Percentiles rank a stretch among this genome's conserved stretches.
phyloP scores from a whole-genome alignment of 139 green algal species.

The Raphidocelis subcapitata region DNA sequence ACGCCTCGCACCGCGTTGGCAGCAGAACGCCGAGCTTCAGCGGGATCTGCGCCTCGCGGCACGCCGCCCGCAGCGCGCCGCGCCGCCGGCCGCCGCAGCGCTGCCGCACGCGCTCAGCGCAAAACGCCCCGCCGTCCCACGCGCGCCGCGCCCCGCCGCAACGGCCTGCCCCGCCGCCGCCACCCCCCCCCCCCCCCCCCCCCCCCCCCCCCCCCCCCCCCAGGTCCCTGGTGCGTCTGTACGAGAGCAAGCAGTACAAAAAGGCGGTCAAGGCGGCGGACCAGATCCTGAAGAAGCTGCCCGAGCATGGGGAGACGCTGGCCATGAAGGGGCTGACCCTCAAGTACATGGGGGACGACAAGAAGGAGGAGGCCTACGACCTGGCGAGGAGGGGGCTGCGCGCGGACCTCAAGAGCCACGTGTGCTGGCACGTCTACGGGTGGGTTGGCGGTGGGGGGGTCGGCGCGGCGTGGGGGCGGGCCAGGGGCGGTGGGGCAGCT shows the following conservation, averaged over 20 bases:
- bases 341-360: slow-evolving; percentile 79
- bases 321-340: slow-evolving; percentile 96
- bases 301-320: slow-evolving; percentile 96
- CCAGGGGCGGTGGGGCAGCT: too few relatives aligned
- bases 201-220: too few relatives aligned
- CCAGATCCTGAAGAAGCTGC: slow-evolving; percentile 93
- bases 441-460: slow-evolving; percentile 31
- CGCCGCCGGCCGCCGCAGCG: too few relatives aligned
- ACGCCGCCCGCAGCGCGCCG: too few relatives aligned
- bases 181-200: not conserved
- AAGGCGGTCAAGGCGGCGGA: slow-evolving; percentile 96
- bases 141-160: not conserved
- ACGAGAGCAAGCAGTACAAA: slow-evolving; percentile 98
- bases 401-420: slow-evolving; percentile 85
- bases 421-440: slow-evolving; percentile 99
- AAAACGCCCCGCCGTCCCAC: not conserved
- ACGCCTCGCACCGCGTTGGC: slow-evolving; percentile 21
- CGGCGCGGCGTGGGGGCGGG: too few relatives aligned
- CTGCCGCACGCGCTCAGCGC: too few relatives aligned
- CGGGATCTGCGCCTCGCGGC: too few relatives aligned
- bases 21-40: too few relatives aligned
- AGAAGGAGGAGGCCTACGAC: slow-evolving; percentile 93
- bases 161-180: too few relatives aligned
- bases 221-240: slow-evolving; percentile 73
- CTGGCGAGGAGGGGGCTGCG: slow-evolving; percentile 88